Evolutionary conservation across 2,329 filamentous ascomycete species (phyloP), one percentile per base, ranked within the genome.

Genomic region (Blastomyces percursus): DNA sequence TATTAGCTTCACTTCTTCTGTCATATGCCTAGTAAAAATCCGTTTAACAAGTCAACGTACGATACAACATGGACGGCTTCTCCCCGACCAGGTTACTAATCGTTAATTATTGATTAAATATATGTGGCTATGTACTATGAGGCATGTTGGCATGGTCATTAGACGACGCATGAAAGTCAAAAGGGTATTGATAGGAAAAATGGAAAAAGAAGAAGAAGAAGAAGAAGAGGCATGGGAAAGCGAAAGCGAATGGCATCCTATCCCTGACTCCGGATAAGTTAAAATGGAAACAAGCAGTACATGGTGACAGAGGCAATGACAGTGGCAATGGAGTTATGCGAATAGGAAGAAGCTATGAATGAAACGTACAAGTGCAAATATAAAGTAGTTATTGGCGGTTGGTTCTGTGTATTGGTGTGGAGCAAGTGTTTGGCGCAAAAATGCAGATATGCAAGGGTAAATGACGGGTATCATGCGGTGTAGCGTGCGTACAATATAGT

Each of bases 161-260:
- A 11, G 35, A 12, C 32, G 48, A 62, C 63, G 19, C 32, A 63
- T 61, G 51, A 32, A 48, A 27, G 21, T n/a, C 46, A 19, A 48
- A 38, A 35, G 12, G 48, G 48, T 24, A 42, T 40, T 38, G 21
- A n/a, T 16, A 24, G n/a, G 27, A 16, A 44, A n/a, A 27, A 16
- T 44, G 35, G 21, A 19, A 14, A 16, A 57, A 1, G 40, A 40
- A 38, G 40, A 40, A 38, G 40, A 38, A 40, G 7, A 2, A 42
- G 21, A 19, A 2, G 30, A 57, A 4, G 24, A 6, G 42, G 32
- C 14, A 24, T 24, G 42, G 27, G 54, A 9, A 16, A 44, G 24
- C 16, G 44, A 59, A 42, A 42, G 21, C 16, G 21, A 59, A 44
- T 32, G 56, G 44, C 56, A 12, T 16, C 42, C 56, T 21, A 42